Base-by-base conservation (phyloP, 2,329 filamentous ascomycete species). In the Cladophialophora yegresii region DNA sequence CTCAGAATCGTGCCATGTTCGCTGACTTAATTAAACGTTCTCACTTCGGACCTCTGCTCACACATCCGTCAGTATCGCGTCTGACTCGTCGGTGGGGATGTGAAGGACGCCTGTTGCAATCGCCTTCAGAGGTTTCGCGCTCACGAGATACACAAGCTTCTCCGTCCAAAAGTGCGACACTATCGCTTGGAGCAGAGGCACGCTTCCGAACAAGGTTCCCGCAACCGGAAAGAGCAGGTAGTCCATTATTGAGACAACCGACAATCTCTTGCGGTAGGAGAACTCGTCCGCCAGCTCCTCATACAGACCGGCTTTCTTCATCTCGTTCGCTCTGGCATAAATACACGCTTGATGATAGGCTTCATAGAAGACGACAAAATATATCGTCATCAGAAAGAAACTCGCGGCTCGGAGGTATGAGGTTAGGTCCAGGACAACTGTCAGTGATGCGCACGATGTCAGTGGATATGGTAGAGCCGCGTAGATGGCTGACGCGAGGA, bases 151-250 rank as follows among this genome's bases (percentile, higher is more conserved):
- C 10, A 88, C 86, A 69, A 91, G 74, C 62, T 89, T 81, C 36
- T 87, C 78, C 0, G 86, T 89, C 83, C 87, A 91, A 72, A 91
- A 85, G 73, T 91, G 89, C 72, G 82, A 85, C 61, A 90, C 76
- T 68, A 89, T 84, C 1, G 89, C 89, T 67, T 90, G 87, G 4
- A 87, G 80, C 50, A 86, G 85, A 0, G 89, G 89, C 20, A 90
- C 83, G 0, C 87, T 83, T 20, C 88, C 88, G 70, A 87, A 91
- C 2, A 90, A 70, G 1, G 87, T 87, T 4, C 87, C 88, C 9
- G 89, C 86, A 9, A 90, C 73, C 0, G 88, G 88, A 26, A 89
- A 87, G 72, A 87, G 80, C 63, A 86, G 71, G 66, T 89, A 88
- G 75, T 91, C 88, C 51, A 85, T 71, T 57, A 82, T 80, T 72